Conservation (phyloP, 2,329 filamentous ascomycete species). For the Calonectria leucothoes region DNA sequence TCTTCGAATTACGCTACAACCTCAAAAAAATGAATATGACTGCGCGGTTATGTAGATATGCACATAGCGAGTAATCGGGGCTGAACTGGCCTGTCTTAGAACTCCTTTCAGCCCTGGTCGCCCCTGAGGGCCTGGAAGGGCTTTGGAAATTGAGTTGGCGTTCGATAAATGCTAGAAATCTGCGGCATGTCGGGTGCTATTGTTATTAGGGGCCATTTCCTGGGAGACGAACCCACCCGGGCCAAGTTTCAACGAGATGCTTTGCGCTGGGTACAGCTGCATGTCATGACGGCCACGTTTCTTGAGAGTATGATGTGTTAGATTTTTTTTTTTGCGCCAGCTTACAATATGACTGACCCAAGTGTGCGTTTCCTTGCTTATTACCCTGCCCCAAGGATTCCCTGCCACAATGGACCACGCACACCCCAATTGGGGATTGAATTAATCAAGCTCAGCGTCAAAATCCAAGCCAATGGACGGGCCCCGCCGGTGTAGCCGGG, state of each 20-base stretch:
- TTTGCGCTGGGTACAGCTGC: constrained; percentile 31
- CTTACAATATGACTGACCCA: constrained; percentile 29
- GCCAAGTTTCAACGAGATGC: constrained; percentile 20
- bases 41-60: constrained; percentile 34
- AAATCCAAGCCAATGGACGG: constrained; percentile 4
- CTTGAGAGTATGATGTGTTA: constrained; percentile 21
- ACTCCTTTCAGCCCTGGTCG: constrained; percentile 29
- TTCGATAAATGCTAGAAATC: constrained; percentile 19
- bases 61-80: constrained; percentile 29
- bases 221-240: constrained; percentile 24
- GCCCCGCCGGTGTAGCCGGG: not conserved
- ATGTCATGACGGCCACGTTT: constrained; percentile 41
- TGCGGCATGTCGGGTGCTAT: not conserved
- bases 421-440: constrained; percentile 5
- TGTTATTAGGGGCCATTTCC: constrained; percentile 11
- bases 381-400: constrained; percentile 13
- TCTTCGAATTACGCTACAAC: not conserved
- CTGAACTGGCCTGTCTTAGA: constrained; percentile 31
- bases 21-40: not conserved
- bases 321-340: constrained; percentile 10
- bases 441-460: constrained; percentile 6
- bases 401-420: constrained; percentile 23
- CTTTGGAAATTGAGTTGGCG: constrained; percentile 37
- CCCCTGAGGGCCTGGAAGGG: constrained; percentile 24
- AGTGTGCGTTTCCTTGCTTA: constrained; percentile 20